Evolutionary conservation across 2,329 filamentous ascomycete genomes (phyloP), one percentile per base, ranked within the genome.

Genomic region (Aspergillus spinulosporus): DNA sequence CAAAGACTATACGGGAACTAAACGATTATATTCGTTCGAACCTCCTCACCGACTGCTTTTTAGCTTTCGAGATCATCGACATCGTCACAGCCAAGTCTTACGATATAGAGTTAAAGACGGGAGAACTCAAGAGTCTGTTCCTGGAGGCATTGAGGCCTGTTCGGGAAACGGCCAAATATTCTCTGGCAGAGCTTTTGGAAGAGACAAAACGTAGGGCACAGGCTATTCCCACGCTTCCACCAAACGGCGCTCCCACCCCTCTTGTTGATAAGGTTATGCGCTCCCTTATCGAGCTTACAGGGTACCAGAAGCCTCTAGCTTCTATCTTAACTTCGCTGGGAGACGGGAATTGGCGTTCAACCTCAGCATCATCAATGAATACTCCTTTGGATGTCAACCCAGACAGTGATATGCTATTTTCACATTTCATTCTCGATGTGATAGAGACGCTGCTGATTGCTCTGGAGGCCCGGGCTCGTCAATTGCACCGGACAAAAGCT

Each of bases 51-150:
- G 94, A 99, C 72, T 97, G 93, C 74, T 97, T 90, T 71, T 82
- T 99, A 48, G 92, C 92, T 5, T 99, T 96, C 71, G 94, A 99
- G 70, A 90, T 97, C 32, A 90, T 95, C 32, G 93, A 96, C 66
- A 90, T 97, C 58, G 85, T 97, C 46, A 89, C 90, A 0, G 83
- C 83, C 9, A 81, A 96, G 47, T 92, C 91, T 2, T 87, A 87
- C 54, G 87, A 88, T 39, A 78, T 99, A 3, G 93, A 96, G 61
- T 83, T 84, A 3, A 86, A 88, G 59, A 96, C 92, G 0, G 91
- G 91, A 2, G 91, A 96, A 67, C 81, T 97, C 56, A 96, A 96
- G 70, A 80, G 84, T 31, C 84, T 90, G 4, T 84, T 99, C 50
- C 87, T 90, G 4, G 90, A 95, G 53, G 90, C 91, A 6, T 78